Base-by-base conservation (phyloP, 202 grass and related monocot genomes). In the Zizania palustris region DNA sequence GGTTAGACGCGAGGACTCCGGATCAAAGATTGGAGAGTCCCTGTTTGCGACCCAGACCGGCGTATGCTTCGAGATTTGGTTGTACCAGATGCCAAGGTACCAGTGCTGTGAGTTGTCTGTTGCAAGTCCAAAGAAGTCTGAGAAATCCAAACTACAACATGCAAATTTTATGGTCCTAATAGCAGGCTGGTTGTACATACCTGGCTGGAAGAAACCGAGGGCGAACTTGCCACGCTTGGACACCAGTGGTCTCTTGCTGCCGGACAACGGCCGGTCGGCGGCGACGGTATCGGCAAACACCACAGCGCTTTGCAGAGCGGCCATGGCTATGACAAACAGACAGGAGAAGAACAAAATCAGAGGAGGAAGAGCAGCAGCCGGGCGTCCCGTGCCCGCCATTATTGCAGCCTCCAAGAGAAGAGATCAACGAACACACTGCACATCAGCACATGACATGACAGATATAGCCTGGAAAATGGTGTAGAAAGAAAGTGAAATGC, bases 121-220 rank as follows among this genome's bases (percentile, higher is more conserved):
- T 19, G 50, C 16, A 54, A 15, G 18, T 7, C 5, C 18, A 28
- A 28, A 28, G 28, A 2, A 28, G 28, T 28, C 28, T 28, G 28
- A 28, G 28, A 1, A 28, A 28, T 28, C 28, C 28, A 2, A 28
- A 28, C 28, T 28, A 28, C n/a, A n/a, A n/a, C n/a, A n/a, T n/a
- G n/a, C n/a, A n/a, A n/a, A n/a, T n/a, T n/a, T n/a, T n/a, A n/a
- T n/a, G n/a, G n/a, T n/a, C n/a, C n/a, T 28, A 28, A 28, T 28
- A 28, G 48, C 15, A 16, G 1, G 48, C 2, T 54, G 16, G 50
- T 6, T 0, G 44, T 49, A 13, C 1, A 1, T 79, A 69, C 69
- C 79, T 82, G 59, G 59, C 41, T 67, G 55, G 77, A 86, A 86
- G 84, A 86, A 86, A 21, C 84, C 84, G 5, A 81, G 65, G 0